A percentile compares a stretch with the other conserved stretches of the same genome.
Evolutionary conservation across 306 rosid species (phyloP).

Genomic region (Dryas octopetala): DNA sequence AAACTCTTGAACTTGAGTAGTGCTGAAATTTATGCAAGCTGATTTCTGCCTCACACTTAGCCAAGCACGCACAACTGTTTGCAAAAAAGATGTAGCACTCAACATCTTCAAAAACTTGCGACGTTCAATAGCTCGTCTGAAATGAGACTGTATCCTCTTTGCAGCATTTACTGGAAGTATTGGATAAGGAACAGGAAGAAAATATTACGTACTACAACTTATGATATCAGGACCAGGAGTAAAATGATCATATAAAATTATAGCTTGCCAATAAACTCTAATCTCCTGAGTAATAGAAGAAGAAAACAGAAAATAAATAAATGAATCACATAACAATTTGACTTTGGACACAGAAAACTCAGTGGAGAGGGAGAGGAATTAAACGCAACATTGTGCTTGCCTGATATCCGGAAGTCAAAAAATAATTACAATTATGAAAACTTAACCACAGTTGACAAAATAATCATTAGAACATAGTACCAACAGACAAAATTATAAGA

Average conservation of each 20-base stretch:
- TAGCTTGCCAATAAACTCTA: neutral
- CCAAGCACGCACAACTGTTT: constrained; percentile 68
- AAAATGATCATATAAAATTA: constrained; percentile 7
- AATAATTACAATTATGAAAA: neutral
- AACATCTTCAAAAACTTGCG: constrained; percentile 45
- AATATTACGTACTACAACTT: constrained; percentile 6
- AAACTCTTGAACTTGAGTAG: constrained; percentile 26
- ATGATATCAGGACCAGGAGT: constrained; percentile 13
- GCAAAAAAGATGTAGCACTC: constrained; percentile 49
- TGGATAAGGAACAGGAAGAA: constrained; percentile 15
- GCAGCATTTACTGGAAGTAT: constrained; percentile 62
- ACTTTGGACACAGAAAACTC: neutral
- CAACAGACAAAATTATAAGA: neutral
- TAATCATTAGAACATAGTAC: neutral
- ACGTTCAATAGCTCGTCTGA: constrained; percentile 46
- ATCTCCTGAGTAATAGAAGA: constrained; percentile 18
- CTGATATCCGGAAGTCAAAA: neutral
- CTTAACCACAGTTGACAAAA: neutral
- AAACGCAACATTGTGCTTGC: neutral
- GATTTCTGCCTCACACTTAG: constrained; percentile 44
- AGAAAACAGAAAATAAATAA: neutral
- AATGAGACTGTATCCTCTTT: constrained; percentile 53
- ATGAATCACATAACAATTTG: neutral
- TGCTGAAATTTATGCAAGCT: constrained; percentile 22
- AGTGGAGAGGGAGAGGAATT: neutral